phyloP scores from a whole-genome alignment of 345 rosid species.

The Corymbia maculata region DNA sequence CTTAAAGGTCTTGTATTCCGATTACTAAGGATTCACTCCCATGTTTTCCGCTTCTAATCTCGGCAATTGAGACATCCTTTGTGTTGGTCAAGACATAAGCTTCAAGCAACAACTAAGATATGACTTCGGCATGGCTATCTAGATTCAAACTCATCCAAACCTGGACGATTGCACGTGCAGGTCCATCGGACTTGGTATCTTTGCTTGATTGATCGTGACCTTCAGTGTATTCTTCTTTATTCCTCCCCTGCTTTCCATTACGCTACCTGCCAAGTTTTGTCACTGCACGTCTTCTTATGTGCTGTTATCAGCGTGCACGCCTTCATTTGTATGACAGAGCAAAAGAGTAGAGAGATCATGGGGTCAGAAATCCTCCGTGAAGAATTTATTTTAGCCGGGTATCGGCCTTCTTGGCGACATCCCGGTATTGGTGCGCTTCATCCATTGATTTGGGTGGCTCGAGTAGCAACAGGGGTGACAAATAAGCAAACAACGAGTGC shows the following conservation, averaged over 20 bases:
- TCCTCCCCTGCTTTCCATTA: neutral
- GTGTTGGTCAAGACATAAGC: neutral
- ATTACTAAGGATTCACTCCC: neutral
- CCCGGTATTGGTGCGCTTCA: neutral
- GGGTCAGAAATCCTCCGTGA: conserved; percentile 9
- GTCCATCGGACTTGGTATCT: neutral
- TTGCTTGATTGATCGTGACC: neutral
- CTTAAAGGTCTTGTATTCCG: neutral
- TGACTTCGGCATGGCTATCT: neutral
- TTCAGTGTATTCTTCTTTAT: neutral
- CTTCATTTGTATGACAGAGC: neutral
- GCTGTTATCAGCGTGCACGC: neutral
- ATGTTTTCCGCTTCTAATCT: neutral
- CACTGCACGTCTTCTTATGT: neutral
- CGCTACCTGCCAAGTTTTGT: neutral
- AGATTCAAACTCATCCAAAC: neutral
- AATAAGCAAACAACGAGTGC: conserved; percentile 3
- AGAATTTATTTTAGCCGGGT: neutral
- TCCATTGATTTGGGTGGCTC: conserved; percentile 1
- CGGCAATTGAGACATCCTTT: neutral
- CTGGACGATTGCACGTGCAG: neutral
- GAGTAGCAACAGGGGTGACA: neutral
- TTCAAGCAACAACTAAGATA: neutral
- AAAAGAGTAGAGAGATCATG: neutral
- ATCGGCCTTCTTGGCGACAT: neutral